Conservation (phyloP, 2,329 filamentous ascomycete species). For the Alternaria sp. region DNA sequence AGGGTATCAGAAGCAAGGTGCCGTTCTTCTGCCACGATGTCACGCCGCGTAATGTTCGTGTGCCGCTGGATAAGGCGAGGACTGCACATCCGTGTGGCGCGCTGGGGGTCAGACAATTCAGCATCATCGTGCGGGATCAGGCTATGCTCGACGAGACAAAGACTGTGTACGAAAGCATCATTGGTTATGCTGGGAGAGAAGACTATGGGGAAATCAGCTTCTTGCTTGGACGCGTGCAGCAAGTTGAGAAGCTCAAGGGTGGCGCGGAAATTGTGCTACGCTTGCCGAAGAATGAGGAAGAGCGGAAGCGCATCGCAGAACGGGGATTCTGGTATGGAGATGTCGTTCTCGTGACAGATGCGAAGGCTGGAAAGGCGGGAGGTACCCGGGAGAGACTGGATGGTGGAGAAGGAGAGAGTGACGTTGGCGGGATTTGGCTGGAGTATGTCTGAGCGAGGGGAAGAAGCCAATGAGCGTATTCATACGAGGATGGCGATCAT, state of each 20-base stretch:
- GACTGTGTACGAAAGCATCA: conserved; percentile 20
- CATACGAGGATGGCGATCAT: not conserved
- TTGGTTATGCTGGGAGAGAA: conserved; percentile 16
- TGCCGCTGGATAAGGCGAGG: conserved; percentile 56
- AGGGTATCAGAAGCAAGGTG: conserved; percentile 56
- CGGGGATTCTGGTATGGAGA: conserved; percentile 39
- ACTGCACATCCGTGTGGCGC: conserved; percentile 62
- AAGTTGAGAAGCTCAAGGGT: conserved; percentile 18
- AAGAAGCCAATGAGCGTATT: not conserved
- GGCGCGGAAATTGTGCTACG: conserved; percentile 32
- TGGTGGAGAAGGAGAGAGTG: conserved; percentile 12
- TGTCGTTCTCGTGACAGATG: conserved; percentile 31
- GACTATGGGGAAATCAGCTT: conserved; percentile 18
- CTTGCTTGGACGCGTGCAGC: conserved; percentile 23
- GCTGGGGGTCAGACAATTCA: conserved; percentile 52
- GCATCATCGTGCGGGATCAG: conserved; percentile 34
- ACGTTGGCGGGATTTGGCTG: conserved; percentile 36
- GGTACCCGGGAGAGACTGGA: conserved; percentile 27
- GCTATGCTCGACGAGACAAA: conserved; percentile 23
- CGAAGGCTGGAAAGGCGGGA: conserved; percentile 24
- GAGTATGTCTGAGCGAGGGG: conserved; percentile 26
- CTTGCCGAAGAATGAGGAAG: conserved; percentile 29
- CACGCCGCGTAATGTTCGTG: conserved; percentile 64
- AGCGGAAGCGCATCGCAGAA: conserved; percentile 22
- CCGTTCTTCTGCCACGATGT: conserved; percentile 71